phyloP scores from a whole-genome alignment of 129 eudicot species.

The Escallonia rubra region DNA sequence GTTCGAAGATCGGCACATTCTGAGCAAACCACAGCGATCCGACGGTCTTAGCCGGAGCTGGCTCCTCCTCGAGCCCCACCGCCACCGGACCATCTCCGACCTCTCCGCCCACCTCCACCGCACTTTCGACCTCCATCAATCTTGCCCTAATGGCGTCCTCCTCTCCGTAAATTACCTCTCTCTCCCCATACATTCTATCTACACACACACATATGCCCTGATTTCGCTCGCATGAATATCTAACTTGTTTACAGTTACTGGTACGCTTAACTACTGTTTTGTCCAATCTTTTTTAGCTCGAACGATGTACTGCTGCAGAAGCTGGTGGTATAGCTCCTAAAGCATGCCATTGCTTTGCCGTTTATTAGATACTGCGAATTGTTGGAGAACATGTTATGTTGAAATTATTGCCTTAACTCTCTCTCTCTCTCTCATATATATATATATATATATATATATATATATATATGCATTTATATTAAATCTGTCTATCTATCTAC shows the following conservation, averaged over 20 bases:
- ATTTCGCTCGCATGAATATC: background rate
- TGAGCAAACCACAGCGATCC: conserved; percentile 54
- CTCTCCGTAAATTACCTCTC: conserved; percentile 50
- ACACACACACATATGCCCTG: background rate
- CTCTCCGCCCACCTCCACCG: conserved; percentile 44
- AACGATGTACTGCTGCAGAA: too few species aligned
- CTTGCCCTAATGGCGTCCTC: conserved; percentile 86
- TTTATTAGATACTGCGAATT: too few species aligned
- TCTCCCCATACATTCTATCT: background rate
- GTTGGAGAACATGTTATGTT: too few species aligned
- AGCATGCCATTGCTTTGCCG: too few species aligned
- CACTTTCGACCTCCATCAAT: conserved; percentile 52
- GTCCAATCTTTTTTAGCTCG: too few species aligned
- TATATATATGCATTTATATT: too few species aligned
- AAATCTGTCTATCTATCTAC: background rate
- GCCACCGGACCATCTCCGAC: conserved; percentile 38
- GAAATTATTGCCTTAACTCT: too few species aligned
- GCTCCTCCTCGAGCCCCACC: conserved; percentile 60
- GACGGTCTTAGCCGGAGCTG: conserved; percentile 55
- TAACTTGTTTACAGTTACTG: too few species aligned
- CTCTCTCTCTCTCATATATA: too few species aligned
- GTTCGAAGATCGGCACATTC: conserved; percentile 59
- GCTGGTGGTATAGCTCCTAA: too few species aligned
- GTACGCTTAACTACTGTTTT: too few species aligned
- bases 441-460: too few species aligned